Conservation (phyloP, 2,329 filamentous ascomycete genomes). For the Pezicula radicicola region DNA sequence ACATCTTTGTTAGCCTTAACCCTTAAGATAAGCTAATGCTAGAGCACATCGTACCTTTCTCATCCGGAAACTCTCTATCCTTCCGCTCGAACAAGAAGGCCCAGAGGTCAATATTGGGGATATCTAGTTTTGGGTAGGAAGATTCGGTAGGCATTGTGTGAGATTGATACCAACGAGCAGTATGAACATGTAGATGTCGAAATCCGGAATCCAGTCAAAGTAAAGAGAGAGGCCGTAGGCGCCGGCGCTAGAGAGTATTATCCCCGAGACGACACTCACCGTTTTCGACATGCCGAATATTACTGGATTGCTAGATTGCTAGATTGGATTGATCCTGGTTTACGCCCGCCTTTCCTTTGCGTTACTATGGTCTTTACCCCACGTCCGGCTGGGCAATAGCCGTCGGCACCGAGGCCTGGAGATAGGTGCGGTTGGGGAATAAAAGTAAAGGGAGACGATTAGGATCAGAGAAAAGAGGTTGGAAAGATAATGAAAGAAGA, state of each 20-base stretch:
- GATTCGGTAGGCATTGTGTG: conserved; percentile 27
- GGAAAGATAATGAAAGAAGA: too few species aligned
- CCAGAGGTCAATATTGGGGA: conserved; percentile 79
- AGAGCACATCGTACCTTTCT: conserved; percentile 57
- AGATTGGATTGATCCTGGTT: too few species aligned
- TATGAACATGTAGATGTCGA: conserved; percentile 20
- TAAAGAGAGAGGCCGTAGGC: conserved; percentile 18
- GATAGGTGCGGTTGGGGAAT: too few species aligned
- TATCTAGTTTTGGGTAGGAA: conserved; percentile 42
- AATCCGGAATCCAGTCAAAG: conserved; percentile 21
- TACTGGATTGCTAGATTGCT: too few species aligned
- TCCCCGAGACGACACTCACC: conserved; percentile 17
- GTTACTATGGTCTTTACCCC: too few species aligned
- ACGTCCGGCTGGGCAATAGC: too few species aligned
- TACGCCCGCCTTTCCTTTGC: too few species aligned
- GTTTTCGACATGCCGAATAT: conserved; percentile 6
- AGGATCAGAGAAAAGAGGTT: too few species aligned
- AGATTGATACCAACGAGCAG: conserved; percentile 24
- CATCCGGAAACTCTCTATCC: conserved; percentile 62
- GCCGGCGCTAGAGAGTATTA: conserved; percentile 14
- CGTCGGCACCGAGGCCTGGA: too few species aligned
- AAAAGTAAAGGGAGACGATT: too few species aligned
- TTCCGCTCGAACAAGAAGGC: conserved; percentile 71
- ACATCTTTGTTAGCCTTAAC: not conserved
- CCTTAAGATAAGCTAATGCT: too few species aligned